Percentiles rank a stretch among this genome's conserved stretches.
These are phyloP conservation scores for Phylloporus rhodoxanthus DNA, from an alignment of 768 basidiomycete species.

Conservation along the genomic window DNA sequence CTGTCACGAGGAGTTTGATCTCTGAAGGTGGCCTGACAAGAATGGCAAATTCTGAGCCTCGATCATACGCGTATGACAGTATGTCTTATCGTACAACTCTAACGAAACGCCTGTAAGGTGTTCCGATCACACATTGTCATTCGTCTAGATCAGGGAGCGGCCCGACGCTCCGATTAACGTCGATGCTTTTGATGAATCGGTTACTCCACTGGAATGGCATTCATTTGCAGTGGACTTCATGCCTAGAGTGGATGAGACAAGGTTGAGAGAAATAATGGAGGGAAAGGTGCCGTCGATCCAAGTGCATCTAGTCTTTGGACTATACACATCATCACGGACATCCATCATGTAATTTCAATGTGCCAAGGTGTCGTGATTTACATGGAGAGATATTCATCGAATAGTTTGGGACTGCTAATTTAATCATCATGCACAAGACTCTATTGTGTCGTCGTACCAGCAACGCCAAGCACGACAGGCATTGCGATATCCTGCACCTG, in stretches of 20 bases:
- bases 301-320: neutral
- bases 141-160: conserved; percentile 40
- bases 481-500: neutral
- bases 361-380: too few relatives aligned
- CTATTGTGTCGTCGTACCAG: neutral
- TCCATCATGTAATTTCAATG: neutral
- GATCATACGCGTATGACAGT: too few relatives aligned
- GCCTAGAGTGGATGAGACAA: conserved; percentile 29
- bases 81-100: too few relatives aligned
- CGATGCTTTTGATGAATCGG: conserved; percentile 50
- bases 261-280: conserved; percentile 4
- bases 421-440: too few relatives aligned
- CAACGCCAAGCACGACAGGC: neutral
- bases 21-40: neutral
- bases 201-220: conserved; percentile 52
- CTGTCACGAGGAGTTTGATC: conserved; percentile 7
- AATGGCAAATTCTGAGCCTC: neutral
- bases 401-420: too few relatives aligned
- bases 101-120: too few relatives aligned
- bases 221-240: conserved; percentile 52
- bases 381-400: too few relatives aligned
- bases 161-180: conserved; percentile 48
- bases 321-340: neutral
- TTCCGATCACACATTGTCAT: too few relatives aligned
- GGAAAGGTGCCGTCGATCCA: neutral